Conservation (phyloP, 2,329 filamentous ascomycete species). For the Calonectria crousiana region DNA sequence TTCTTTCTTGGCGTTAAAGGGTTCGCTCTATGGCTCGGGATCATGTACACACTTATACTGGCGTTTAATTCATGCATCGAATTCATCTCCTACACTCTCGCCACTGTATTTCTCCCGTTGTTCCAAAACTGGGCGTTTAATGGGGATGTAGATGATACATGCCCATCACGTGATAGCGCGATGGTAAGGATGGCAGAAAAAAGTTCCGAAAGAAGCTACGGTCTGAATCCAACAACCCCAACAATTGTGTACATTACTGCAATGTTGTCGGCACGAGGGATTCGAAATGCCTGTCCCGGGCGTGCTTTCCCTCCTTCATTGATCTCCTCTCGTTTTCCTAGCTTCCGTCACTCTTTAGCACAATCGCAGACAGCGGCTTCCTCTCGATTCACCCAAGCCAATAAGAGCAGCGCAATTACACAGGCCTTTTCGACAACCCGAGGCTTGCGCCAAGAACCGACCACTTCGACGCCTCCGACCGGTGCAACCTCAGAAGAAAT, state of each 20-base stretch:
- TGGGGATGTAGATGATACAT: slow-evolving; percentile 13
- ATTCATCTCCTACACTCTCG: background rate
- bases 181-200: slow-evolving; percentile 35
- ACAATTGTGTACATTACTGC: slow-evolving; percentile 39
- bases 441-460: slow-evolving; percentile 37
- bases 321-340: slow-evolving; percentile 25
- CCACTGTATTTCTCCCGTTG: no score
- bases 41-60: background rate
- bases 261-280: slow-evolving; percentile 51
- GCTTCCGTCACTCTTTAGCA: slow-evolving; percentile 27
- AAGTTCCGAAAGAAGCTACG: slow-evolving; percentile 33
- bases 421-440: slow-evolving; percentile 48
- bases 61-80: background rate
- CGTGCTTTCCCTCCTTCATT: slow-evolving; percentile 37
- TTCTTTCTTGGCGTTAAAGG: slow-evolving; percentile 18
- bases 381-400: slow-evolving; percentile 36
- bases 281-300: slow-evolving; percentile 49
- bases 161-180: slow-evolving; percentile 46
- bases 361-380: slow-evolving; percentile 32
- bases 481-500: slow-evolving; percentile 52
- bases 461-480: slow-evolving; percentile 10
- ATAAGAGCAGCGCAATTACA: slow-evolving; percentile 42
- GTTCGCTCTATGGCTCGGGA: background rate
- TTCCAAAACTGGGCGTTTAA: background rate
- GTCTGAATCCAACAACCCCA: slow-evolving; percentile 17